These are phyloP conservation scores for Ceratocystis cubensis DNA, from an alignment of 2,329 filamentous ascomycete species.

Conservation along the genomic window DNA sequence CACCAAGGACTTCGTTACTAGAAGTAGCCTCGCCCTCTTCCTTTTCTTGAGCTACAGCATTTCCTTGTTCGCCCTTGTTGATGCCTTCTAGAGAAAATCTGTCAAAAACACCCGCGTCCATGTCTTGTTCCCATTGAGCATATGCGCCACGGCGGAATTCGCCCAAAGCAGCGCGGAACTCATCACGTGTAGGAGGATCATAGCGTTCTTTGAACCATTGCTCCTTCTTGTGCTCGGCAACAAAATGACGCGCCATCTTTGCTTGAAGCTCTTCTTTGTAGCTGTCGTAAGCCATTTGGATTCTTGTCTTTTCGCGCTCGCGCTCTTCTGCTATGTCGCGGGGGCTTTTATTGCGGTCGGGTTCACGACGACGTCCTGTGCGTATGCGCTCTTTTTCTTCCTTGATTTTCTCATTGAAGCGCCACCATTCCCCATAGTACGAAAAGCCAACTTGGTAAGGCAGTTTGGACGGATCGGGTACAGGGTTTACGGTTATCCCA, in stretches of 20 bases:
- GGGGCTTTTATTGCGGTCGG: constrained; percentile 49
- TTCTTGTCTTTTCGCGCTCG: constrained; percentile 65
- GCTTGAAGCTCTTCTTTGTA: constrained; percentile 58
- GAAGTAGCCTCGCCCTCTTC: constrained; percentile 91
- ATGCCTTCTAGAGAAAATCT: constrained; percentile 90
- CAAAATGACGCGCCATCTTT: constrained; percentile 79
- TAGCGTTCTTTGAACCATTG: constrained; percentile 98
- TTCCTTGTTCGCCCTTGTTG: constrained; percentile 82
- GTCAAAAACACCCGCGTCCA: constrained; percentile 77
- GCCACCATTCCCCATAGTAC: constrained; percentile 80
- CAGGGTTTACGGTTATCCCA: constrained; percentile 45
- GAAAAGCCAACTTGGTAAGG: constrained; percentile 76
- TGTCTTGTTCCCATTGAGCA: constrained; percentile 76
- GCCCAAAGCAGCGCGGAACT: constrained; percentile 61
- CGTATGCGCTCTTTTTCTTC: constrained; percentile 63
- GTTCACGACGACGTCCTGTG: constrained; percentile 55
- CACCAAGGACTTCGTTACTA: constrained; percentile 81
- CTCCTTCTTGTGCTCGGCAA: constrained; percentile 82
- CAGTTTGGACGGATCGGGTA: constrained; percentile 59
- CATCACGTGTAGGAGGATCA: constrained; percentile 65
- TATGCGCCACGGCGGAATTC: constrained; percentile 70
- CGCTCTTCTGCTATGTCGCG: constrained; percentile 60
- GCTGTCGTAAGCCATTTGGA: constrained; percentile 55
- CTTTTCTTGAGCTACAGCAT: constrained; percentile 75
- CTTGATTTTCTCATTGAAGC: constrained; percentile 68